Base-by-base conservation (phyloP, 768 basidiomycete genomes). In the Daedalea quercina region DNA sequence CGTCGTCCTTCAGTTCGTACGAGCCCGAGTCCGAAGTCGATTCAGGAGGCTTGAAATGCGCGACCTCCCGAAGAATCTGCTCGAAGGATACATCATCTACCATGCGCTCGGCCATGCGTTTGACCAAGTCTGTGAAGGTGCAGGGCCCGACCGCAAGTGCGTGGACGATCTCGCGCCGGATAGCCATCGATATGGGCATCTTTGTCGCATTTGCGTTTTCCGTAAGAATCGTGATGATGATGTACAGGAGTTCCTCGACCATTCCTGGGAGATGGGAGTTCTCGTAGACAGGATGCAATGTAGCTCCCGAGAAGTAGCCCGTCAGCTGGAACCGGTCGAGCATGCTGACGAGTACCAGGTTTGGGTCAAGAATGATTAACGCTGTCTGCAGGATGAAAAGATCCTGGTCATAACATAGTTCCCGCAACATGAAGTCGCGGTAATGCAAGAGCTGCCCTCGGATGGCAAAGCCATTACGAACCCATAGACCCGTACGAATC, bases 321-420 rank as follows among this genome's bases (percentile, higher is more conserved):
- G 81, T 65, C 4, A 97, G 77, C 23, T 85, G 85, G 69, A 94
- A 98, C 3, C 94, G 85, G 61, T 97, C 92, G 47, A 98, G 81
- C 63, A 96, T 83, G 59, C 84, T 82, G 61, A 92, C 82, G 54
- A 97, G 73, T 63, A 96, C 81, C 22, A 80, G 74, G 60, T 88
- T 78, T 2, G 92, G 90, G 40, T 87, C 84, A 46, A 94, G 75
- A 41, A 88, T 74, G 62, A 88, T 77, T 47, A 98, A 79, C 0
- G 87, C 85, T 0, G 85, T 83, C 69, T 98, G 94, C 2, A 98
- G 77, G 54, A 95, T 80, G 74, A 85, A 94, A 17, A 96, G 74
- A 58, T 93, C 96, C 66, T 97, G 94, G 67, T 99, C 96, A 64
- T 95, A 94, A 62, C 95, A 96, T 6, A 93, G 77, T 66, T 99